Conservation (phyloP, 306 rosid species). For the Acacia confusa region DNA sequence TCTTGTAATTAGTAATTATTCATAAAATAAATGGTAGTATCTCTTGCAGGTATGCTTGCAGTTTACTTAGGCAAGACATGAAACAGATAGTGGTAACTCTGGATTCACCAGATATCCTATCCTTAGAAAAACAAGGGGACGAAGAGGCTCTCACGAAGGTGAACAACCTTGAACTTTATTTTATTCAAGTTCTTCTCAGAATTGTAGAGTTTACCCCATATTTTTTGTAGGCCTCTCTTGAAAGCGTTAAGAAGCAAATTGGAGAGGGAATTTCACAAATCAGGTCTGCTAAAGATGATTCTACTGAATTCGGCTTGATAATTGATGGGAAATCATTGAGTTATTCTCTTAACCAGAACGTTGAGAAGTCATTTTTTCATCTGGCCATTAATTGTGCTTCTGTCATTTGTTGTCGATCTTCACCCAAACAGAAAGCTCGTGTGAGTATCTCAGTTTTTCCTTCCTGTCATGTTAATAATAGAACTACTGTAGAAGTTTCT, state of each 20-base stretch:
- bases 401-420: constrained; percentile 86
- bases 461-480: constrained; percentile 7
- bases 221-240: constrained; percentile 67
- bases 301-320: constrained; percentile 58
- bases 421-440: constrained; percentile 90
- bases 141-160: constrained; percentile 63
- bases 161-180: constrained; percentile 21
- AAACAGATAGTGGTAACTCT: constrained; percentile 66
- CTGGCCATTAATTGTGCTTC: constrained; percentile 76
- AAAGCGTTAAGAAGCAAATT: constrained; percentile 66
- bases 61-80: constrained; percentile 83
- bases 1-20: constrained; percentile 22
- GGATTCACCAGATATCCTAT: constrained; percentile 66
- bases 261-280: constrained; percentile 56
- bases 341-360: constrained; percentile 51
- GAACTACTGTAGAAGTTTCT: background rate
- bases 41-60: constrained; percentile 75
- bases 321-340: constrained; percentile 91
- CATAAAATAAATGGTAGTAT: constrained; percentile 12
- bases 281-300: constrained; percentile 41
- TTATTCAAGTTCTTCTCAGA: constrained; percentile 11
- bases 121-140: constrained; percentile 63
- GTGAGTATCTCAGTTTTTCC: constrained; percentile 47
- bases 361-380: constrained; percentile 64
- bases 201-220: constrained; percentile 29